Conservation (phyloP, 2,329 filamentous ascomycete genomes). For the Colletotrichum orbiculare region DNA sequence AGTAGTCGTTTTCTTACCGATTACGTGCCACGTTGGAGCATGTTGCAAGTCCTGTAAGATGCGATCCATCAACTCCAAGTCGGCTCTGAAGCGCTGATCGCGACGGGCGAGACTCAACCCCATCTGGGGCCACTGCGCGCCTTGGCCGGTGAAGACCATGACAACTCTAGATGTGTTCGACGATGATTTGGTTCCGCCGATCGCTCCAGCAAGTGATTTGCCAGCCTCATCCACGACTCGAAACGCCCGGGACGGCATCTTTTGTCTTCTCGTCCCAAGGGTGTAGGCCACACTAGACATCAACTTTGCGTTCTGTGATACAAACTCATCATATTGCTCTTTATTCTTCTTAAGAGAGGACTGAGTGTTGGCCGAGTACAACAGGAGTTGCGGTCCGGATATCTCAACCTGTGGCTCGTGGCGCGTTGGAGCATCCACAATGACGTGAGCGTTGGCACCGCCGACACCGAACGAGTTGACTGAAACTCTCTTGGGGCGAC, state of each 20-base stretch:
- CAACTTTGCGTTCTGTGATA: too few species aligned
- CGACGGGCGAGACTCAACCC: constrained; percentile 38
- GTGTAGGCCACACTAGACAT: too few species aligned
- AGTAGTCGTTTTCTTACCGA: neutral
- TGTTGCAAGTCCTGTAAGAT: constrained; percentile 6
- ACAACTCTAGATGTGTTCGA: constrained; percentile 14
- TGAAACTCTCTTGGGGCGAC: constrained; percentile 52
- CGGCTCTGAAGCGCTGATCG: constrained; percentile 2
- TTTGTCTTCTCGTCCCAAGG: too few species aligned
- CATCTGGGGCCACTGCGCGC: constrained; percentile 49
- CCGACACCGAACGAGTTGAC: constrained; percentile 55
- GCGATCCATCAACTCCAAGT: constrained; percentile 36
- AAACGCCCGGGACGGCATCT: constrained; percentile 25
- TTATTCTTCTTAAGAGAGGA: constrained; percentile 18
- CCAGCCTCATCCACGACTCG: constrained; percentile 10
- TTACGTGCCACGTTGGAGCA: neutral
- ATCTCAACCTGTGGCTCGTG: constrained; percentile 23
- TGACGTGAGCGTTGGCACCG: constrained; percentile 31
- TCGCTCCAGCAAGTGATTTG: neutral
- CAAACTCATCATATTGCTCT: too few species aligned
- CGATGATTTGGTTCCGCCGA: neutral
- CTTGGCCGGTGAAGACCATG: constrained; percentile 49
- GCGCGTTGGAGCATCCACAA: constrained; percentile 32
- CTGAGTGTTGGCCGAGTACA: neutral
- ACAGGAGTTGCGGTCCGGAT: too few species aligned